phyloP scores from a whole-genome alignment of 2,329 filamentous ascomycete genomes.

The Penicillium sp. region DNA sequence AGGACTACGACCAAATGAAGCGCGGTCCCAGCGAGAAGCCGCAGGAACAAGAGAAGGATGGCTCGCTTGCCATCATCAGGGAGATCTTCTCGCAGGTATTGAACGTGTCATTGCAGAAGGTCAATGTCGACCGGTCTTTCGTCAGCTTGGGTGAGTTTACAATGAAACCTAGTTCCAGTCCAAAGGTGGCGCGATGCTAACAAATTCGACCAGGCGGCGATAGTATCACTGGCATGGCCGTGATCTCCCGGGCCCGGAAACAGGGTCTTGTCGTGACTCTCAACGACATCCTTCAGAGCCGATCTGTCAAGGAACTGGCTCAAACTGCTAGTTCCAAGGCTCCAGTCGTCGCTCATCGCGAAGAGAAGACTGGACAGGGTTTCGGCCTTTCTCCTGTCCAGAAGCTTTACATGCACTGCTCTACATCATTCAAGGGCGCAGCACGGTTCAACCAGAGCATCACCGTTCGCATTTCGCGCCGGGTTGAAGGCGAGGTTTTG shows the following conservation, averaged over 20 bases:
- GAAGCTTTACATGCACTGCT: slow-evolving; percentile 31
- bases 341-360: slow-evolving; percentile 11
- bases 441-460: slow-evolving; percentile 38
- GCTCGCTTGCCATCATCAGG: slow-evolving; percentile 24
- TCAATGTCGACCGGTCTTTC: slow-evolving; percentile 36
- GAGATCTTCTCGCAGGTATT: slow-evolving; percentile 39
- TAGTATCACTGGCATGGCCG: slow-evolving; percentile 41
- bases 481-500: slow-evolving; percentile 23
- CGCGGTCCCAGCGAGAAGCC: slow-evolving; percentile 23
- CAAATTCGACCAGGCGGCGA: slow-evolving; percentile 32
- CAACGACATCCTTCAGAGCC: slow-evolving; percentile 35
- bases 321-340: slow-evolving; percentile 21
- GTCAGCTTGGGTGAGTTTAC: slow-evolving; percentile 34
- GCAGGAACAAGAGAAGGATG: slow-evolving; percentile 15
- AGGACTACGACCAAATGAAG: slow-evolving; percentile 33
- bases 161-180: neutral
- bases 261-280: slow-evolving; percentile 34
- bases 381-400: slow-evolving; percentile 39
- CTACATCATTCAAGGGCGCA: slow-evolving; percentile 19
- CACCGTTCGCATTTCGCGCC: slow-evolving; percentile 31
- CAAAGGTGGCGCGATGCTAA: slow-evolving; percentile 8
- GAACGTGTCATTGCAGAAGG: slow-evolving; percentile 34
- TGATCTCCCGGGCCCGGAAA: slow-evolving; percentile 39
- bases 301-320: slow-evolving; percentile 33
- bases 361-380: slow-evolving; percentile 27